Base-by-base conservation (phyloP, 257 asterid species). In the Lavandula angustifolia region DNA sequence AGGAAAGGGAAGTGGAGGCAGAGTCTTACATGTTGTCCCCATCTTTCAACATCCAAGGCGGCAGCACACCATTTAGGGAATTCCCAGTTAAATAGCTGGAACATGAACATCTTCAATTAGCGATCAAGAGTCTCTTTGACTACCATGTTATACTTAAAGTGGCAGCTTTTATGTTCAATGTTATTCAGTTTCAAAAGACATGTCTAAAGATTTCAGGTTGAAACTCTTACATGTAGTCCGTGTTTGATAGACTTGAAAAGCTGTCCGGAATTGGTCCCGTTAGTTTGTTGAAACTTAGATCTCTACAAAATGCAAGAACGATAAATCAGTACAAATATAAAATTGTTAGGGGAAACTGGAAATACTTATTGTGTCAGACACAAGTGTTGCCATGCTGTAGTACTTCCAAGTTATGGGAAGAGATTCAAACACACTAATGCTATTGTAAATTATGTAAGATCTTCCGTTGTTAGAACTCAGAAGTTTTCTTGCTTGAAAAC, bases 231-330 rank as follows among this genome's bases (percentile, higher is more conserved):
- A 84, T 67, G 75, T 48, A 54, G 42, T 82, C 75, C 1, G 83
- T 56, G 14, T 49, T 4, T 31, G 67, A 41, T 60, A 74, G 58
- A 27, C 64, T 42, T 0, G 0, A 0, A 69, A 66, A 77, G 72
- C 52, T 84, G 6, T 40, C 67, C 0, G 90, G 91, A 63, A 88
- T 75, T 5, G 73, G 76, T 59, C 96, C 95, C 32, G 73, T 82
- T 71, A 88, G 61, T 67, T 76, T 84, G 84, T 88, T 88, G 81
- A 86, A 86, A 72, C 88, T 82, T 68, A 88, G 71, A 75, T 86
- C 96, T 62, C 95, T 88, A 85, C 82, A 71, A 5, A 56, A 47
- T 32, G 18, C 32, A 62, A 51, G 59, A 60, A 46, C 11, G 22
- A 41, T 34, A 51, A 14, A 16, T 35, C n/a, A 60, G n/a, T 11